These are phyloP conservation scores for Aspergillus funiculosus DNA, from an alignment of 495 filamentous ascomycete species.

Conservation along the genomic window DNA sequence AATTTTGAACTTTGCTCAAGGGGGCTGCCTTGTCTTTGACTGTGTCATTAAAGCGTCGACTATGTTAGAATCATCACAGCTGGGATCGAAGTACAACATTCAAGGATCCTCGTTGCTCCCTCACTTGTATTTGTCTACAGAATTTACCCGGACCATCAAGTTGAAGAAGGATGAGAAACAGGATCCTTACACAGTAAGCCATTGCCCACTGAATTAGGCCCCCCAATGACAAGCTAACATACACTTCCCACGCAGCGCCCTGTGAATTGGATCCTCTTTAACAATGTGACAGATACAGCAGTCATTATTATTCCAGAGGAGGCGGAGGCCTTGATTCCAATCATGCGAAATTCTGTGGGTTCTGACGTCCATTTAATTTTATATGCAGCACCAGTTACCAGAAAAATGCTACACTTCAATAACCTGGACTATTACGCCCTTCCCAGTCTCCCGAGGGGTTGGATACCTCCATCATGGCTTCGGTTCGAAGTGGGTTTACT, in stretches of 20 bases:
- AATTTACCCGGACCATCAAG: constrained; percentile 37
- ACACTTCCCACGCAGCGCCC: constrained; percentile 29
- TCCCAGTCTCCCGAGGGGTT: constrained; percentile 35
- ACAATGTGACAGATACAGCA: constrained; percentile 26
- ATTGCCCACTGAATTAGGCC: neutral
- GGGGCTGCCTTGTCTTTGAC: constrained; percentile 28
- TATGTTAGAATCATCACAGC: constrained; percentile 25
- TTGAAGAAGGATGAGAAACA: constrained; percentile 12
- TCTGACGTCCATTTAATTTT: constrained; percentile 35
- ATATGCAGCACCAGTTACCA: constrained; percentile 50
- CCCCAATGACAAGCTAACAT: neutral
- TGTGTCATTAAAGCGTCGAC: constrained; percentile 22
- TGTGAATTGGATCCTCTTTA: constrained; percentile 48
- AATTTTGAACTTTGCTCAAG: constrained; percentile 34
- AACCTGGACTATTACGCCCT: constrained; percentile 41
- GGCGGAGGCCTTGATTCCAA: constrained; percentile 42
- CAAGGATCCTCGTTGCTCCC: constrained; percentile 15
- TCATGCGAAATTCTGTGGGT: constrained; percentile 20
- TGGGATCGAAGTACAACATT: constrained; percentile 34
- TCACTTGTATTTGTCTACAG: constrained; percentile 31
- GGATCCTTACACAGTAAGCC: constrained; percentile 37
- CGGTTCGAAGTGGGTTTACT: constrained; percentile 51
- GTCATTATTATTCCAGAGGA: constrained; percentile 53
- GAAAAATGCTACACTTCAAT: constrained; percentile 50
- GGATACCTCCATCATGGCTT: constrained; percentile 39